phyloP scores from a whole-genome alignment of 2,329 filamentous ascomycete genomes.

The Pyrenophora tritici-repentis region DNA sequence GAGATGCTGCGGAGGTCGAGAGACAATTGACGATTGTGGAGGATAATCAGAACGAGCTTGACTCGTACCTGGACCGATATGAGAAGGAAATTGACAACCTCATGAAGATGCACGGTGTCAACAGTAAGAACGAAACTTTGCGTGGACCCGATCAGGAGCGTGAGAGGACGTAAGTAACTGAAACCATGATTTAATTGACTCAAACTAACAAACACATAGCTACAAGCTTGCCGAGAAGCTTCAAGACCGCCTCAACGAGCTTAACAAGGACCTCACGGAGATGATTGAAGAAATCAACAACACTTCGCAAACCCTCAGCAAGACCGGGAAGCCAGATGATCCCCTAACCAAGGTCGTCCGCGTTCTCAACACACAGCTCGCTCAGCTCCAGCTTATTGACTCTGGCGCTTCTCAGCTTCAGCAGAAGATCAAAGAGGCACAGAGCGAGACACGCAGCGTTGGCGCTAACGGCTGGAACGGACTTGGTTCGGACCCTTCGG shows the following conservation, averaged over 20 bases:
- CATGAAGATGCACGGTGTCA: conserved; percentile 81
- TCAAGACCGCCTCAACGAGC: conserved; percentile 86
- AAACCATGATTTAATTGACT: background rate
- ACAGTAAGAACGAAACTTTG: conserved; percentile 66
- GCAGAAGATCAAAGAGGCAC: conserved; percentile 78
- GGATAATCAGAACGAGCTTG: conserved; percentile 88
- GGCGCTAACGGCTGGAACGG: conserved; percentile 56
- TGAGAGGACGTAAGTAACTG: conserved; percentile 74
- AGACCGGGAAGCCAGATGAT: conserved; percentile 73
- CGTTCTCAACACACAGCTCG: conserved; percentile 90
- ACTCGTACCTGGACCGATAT: conserved; percentile 86
- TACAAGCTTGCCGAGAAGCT: conserved; percentile 94
- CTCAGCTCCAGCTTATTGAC: conserved; percentile 92
- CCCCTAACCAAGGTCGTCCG: conserved; percentile 87
- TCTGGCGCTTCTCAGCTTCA: conserved; percentile 80
- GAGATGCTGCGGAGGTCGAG: conserved; percentile 91
- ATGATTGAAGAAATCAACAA: conserved; percentile 99
- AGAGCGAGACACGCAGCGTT: conserved; percentile 71
- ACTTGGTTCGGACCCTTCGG: conserved; percentile 72
- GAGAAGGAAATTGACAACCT: conserved; percentile 90
- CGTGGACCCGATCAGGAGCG: conserved; percentile 93
- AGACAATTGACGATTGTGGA: conserved; percentile 88
- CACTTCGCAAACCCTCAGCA: conserved; percentile 85
- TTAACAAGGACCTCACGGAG: conserved; percentile 87
- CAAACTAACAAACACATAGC: conserved; percentile 39